A percentile compares a stretch with the other conserved stretches of the same genome.
These are phyloP conservation scores for Ceratocystis cacaofunesta DNA, from an alignment of 2,329 filamentous ascomycete species.

Conservation along the genomic window DNA sequence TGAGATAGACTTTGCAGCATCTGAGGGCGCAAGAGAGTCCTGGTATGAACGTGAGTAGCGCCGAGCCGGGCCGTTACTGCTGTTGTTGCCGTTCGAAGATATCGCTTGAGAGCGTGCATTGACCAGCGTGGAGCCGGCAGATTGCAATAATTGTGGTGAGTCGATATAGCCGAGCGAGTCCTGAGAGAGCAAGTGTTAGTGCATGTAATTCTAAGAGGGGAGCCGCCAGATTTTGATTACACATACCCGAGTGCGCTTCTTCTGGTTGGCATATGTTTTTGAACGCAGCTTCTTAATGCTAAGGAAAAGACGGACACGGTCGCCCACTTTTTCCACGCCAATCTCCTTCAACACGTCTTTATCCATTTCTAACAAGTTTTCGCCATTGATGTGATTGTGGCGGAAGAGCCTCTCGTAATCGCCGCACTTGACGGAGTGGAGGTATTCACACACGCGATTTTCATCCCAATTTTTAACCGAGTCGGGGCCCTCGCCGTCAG, in stretches of 20 bases:
- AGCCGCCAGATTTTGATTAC: background rate
- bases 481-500: slow-evolving; percentile 62
- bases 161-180: slow-evolving; percentile 76
- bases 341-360: slow-evolving; percentile 94
- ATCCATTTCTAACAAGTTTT: slow-evolving; percentile 93
- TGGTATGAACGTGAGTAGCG: slow-evolving; percentile 51
- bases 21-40: slow-evolving; percentile 26
- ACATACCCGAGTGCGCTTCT: slow-evolving; percentile 72
- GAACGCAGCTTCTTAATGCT: slow-evolving; percentile 72
- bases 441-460: slow-evolving; percentile 78
- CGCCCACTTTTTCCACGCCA: slow-evolving; percentile 94
- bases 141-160: slow-evolving; percentile 46
- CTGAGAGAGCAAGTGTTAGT: slow-evolving; percentile 29
- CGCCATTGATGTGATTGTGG: slow-evolving; percentile 91
- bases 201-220: background rate
- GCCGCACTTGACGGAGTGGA: slow-evolving; percentile 78
- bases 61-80: slow-evolving; percentile 30
- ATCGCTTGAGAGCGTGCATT: slow-evolving; percentile 32
- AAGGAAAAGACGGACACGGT: slow-evolving; percentile 79
- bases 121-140: slow-evolving; percentile 47
- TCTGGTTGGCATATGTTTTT: slow-evolving; percentile 59
- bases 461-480: slow-evolving; percentile 80
- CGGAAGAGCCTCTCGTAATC: slow-evolving; percentile 86
- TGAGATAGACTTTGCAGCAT: slow-evolving; percentile 40
- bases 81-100: background rate